Conservation (phyloP, 345 rosid genomes). For the Linum usitatissimum region DNA sequence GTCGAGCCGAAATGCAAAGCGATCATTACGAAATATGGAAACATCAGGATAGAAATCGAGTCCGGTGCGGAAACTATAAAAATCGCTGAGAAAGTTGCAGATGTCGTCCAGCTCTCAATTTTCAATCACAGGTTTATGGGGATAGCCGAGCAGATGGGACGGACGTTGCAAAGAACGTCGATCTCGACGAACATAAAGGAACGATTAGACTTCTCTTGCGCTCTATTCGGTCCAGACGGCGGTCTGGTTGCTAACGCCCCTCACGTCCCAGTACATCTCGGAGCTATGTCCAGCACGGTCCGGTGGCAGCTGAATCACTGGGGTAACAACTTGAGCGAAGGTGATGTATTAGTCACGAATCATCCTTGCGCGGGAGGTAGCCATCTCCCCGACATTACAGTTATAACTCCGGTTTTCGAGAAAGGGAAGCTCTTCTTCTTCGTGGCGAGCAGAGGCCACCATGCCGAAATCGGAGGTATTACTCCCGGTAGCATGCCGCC, state of each 20-base stretch:
- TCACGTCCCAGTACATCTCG: slow-evolving; percentile 93
- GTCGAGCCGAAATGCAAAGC: slow-evolving; percentile 86
- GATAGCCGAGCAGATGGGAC: slow-evolving; percentile 98
- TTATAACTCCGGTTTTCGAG: slow-evolving; percentile 83
- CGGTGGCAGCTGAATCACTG: slow-evolving; percentile 82
- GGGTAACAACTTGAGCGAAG: slow-evolving; percentile 65
- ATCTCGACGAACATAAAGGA: slow-evolving; percentile 95
- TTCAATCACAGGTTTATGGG: slow-evolving; percentile 98
- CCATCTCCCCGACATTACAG: slow-evolving; percentile 95
- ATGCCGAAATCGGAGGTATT: slow-evolving; percentile 98
- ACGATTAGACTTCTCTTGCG: slow-evolving; percentile 90
- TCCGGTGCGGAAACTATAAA: slow-evolving; percentile 27
- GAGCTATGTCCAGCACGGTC: slow-evolving; percentile 95
- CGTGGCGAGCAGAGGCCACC: slow-evolving; percentile 97
- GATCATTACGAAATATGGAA: slow-evolving; percentile 70
- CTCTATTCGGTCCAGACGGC: slow-evolving; percentile 89
- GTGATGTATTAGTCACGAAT: slow-evolving; percentile 86
- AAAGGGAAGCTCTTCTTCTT: slow-evolving; percentile 71
- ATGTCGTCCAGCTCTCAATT: slow-evolving; percentile 91
- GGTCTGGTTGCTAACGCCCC: slow-evolving; percentile 98
- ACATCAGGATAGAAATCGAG: slow-evolving; percentile 67
- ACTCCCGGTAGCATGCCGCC: slow-evolving; percentile 99
- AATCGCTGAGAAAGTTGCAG: slow-evolving; percentile 66
- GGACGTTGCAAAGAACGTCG: slow-evolving; percentile 91
- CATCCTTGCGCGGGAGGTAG: slow-evolving; percentile 98